These are phyloP conservation scores for Physcia stellaris DNA, from an alignment of 495 filamentous ascomycete species.

Conservation along the genomic window DNA sequence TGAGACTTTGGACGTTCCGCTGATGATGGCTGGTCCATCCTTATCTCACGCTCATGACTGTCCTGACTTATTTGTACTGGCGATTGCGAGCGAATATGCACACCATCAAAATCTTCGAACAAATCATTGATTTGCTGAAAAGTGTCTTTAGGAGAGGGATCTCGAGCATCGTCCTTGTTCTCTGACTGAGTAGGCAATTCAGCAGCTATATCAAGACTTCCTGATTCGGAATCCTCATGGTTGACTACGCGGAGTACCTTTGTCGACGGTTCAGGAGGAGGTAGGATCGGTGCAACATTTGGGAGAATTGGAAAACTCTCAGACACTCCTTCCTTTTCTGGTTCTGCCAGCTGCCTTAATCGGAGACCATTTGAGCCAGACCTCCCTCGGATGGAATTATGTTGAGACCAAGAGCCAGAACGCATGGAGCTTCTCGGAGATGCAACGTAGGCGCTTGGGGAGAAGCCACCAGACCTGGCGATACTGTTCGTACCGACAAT, in stretches of 20 bases:
- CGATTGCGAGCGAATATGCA: slow-evolving; percentile 49
- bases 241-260: slow-evolving; percentile 9
- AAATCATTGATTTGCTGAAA: slow-evolving; percentile 53
- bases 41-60: slow-evolving; percentile 16
- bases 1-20: slow-evolving; percentile 10
- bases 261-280: slow-evolving; percentile 7
- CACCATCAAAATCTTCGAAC: slow-evolving; percentile 90
- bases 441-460: slow-evolving; percentile 48
- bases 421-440: slow-evolving; percentile 51
- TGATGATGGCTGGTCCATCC: slow-evolving; percentile 7
- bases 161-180: slow-evolving; percentile 4
- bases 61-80: slow-evolving; percentile 24
- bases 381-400: slow-evolving; percentile 34
- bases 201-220: background rate
- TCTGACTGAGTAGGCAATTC: background rate
- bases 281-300: slow-evolving; percentile 4
- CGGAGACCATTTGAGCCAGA: slow-evolving; percentile 43
- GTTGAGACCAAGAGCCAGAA: slow-evolving; percentile 27
- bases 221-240: slow-evolving; percentile 7
- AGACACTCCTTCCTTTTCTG: slow-evolving; percentile 27
- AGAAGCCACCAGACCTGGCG: slow-evolving; percentile 58
- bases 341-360: slow-evolving; percentile 38
- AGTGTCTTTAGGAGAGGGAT: slow-evolving; percentile 53
- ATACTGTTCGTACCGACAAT: slow-evolving; percentile 52
- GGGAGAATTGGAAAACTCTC: background rate